Conservation (phyloP, 2,329 filamentous ascomycete genomes). For the Ploettnerulaceae sp. region DNA sequence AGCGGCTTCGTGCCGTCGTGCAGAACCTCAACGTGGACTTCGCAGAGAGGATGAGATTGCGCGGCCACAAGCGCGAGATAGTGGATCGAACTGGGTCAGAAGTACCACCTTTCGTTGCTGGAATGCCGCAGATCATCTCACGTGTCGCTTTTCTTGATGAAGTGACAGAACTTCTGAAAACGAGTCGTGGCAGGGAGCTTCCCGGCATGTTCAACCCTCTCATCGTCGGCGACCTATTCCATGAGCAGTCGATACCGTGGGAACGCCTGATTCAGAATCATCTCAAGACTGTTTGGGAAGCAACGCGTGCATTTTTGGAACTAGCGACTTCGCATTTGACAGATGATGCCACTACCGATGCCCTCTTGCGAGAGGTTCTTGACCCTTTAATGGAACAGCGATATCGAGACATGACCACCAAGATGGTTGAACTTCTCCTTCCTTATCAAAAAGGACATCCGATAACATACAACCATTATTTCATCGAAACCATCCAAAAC, state of each 20-base stretch:
- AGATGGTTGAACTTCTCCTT: slow-evolving; percentile 42
- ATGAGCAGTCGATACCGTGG: slow-evolving; percentile 54
- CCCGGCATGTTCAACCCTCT: slow-evolving; percentile 57
- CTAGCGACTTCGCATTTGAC: slow-evolving; percentile 36
- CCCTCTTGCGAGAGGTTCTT: slow-evolving; percentile 37
- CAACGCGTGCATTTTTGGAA: slow-evolving; percentile 35
- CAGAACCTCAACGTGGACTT: slow-evolving; percentile 48
- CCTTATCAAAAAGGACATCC: slow-evolving; percentile 44
- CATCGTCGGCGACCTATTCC: slow-evolving; percentile 55
- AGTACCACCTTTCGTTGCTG: slow-evolving; percentile 14
- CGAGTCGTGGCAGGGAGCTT: slow-evolving; percentile 50
- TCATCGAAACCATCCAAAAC: slow-evolving; percentile 35
- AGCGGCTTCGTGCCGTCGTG: slow-evolving; percentile 49
- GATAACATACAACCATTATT: slow-evolving; percentile 50
- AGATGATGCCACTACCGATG: slow-evolving; percentile 37
- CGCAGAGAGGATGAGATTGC: slow-evolving; percentile 37
- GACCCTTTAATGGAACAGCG: slow-evolving; percentile 39
- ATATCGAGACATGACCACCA: slow-evolving; percentile 35
- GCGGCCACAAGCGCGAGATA: slow-evolving; percentile 40
- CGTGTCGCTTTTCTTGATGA: slow-evolving; percentile 32
- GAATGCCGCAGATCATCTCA: slow-evolving; percentile 36
- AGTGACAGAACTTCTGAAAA: slow-evolving; percentile 35
- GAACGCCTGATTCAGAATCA: slow-evolving; percentile 36
- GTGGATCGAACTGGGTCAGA: slow-evolving; percentile 19
- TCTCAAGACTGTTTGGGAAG: slow-evolving; percentile 34